Evolutionary conservation across 2,329 filamentous ascomycete species (phyloP).

Genomic region (Samsoniella hepiali): DNA sequence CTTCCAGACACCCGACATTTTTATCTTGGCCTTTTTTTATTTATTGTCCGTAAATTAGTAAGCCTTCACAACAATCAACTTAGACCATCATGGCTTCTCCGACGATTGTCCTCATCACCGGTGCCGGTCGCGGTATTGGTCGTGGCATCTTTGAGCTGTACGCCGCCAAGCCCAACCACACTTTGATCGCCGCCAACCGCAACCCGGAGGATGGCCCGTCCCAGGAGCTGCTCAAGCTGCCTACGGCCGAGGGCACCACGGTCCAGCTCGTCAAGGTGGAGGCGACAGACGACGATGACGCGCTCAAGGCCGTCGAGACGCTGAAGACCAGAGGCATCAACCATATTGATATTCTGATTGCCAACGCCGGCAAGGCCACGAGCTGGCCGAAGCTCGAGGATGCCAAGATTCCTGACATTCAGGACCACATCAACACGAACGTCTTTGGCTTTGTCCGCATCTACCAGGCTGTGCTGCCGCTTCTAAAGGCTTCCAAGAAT

Average conservation of each 20-base stretch:
- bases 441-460: constrained; percentile 39
- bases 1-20: background rate
- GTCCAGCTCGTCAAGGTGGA: constrained; percentile 45
- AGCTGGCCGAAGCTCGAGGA: constrained; percentile 31
- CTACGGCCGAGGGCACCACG: constrained; percentile 33
- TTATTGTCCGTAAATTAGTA: too few relatives aligned
- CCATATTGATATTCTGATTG: constrained; percentile 48
- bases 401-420: constrained; percentile 33
- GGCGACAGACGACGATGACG: constrained; percentile 31
- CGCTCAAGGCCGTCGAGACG: constrained; percentile 31
- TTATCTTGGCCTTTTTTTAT: background rate
- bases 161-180: constrained; percentile 55
- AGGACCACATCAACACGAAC: constrained; percentile 41
- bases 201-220: constrained; percentile 29
- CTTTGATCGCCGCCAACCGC: constrained; percentile 38
- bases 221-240: constrained; percentile 32
- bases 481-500: constrained; percentile 34
- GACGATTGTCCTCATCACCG: constrained; percentile 32
- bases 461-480: constrained; percentile 41
- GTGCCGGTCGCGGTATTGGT: constrained; percentile 39
- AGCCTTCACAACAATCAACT: too few relatives aligned
- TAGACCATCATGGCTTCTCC: background rate
- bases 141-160: constrained; percentile 33
- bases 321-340: constrained; percentile 36
- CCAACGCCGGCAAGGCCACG: constrained; percentile 46